Base-by-base conservation (phyloP, 2,329 filamentous ascomycete species). In the Exserohilum rostratum region DNA sequence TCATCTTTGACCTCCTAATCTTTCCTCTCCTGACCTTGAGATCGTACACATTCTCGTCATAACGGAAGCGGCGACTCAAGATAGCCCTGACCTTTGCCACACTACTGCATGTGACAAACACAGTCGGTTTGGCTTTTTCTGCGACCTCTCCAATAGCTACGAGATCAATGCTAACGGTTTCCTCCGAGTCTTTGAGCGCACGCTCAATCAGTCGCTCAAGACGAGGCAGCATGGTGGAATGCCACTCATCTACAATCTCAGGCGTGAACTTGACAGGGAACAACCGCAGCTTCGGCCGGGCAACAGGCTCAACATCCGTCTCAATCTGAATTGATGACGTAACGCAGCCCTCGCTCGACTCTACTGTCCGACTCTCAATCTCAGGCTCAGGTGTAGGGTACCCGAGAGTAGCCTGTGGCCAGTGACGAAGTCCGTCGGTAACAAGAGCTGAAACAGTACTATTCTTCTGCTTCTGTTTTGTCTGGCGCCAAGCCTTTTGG, bases 81-180 rank as follows among this genome's bases (percentile, higher is more conserved):
- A 90, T 87, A 17, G 85, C 83, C 46, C 88, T 87, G 27, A 93
- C 87, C 69, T 90, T 90, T 45, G 80, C 80, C 7, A 90, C 88
- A 3, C 89, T 92, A 2, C 85, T 88, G 75, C 90, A 93, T 3
- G 91, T 87, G 7, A 93, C 86, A 17, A 93, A 80, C 0, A 92
- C 88, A 0, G 90, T 93, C 0, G 90, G 89, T 50, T 82, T 84
- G 0, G 87, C 86, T 50, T 83, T 85, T 31, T 86, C 81, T 5
- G 85, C 81, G 3, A 85, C 86, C 47, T 89, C 86, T 15, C 90
- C 90, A 35, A 92, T 86, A 0, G 87, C 88, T 56, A 91, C 86
- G 1, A 93, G 83, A 9, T 88, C 89, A 35, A 93, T 91, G 65
- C 90, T 90, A 30, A 91, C 86, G 0, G 89, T 90, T 70, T 93